Base-by-base conservation (phyloP, 208 protist species). In the Leishmania braziliensis region DNA sequence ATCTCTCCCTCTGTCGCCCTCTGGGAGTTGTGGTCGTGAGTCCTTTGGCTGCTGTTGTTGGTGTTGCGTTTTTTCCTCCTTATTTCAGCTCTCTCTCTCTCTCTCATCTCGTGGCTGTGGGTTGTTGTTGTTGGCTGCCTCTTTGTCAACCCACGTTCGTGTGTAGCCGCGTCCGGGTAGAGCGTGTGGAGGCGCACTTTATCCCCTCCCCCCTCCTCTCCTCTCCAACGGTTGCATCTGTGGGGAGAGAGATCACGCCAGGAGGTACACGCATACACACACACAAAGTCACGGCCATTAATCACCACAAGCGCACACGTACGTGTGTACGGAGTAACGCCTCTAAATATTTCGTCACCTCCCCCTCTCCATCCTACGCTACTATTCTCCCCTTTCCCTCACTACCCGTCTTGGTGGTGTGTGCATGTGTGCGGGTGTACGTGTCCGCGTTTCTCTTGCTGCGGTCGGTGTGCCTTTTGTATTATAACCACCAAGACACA, bases 41-140 rank as follows among this genome's bases (percentile, higher is more conserved):
- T 29, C 43, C 39, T 23, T 20, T 43, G 6, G 48, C 18, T 73
- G 14, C 75, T 39, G 8, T 5, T 80, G 36, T 66, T 53, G 10
- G 23, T 51, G 23, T 73, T n/a, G 9, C 62, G 20, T 16, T 77
- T 56, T 54, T 75, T 12, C 46, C 14, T 36, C 60, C n/a, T n/a
- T 33, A 54, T 18, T 66, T 71, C 33, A 53, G 20, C 20, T 16
- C 20, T 0, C 39, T 51, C 58, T 80, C 14, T 12, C 39, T 56
- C 77, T 75, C 23, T 43, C 75, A 73, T 68, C 43, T 77, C 48
- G 53, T 71, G 74, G 12, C 53, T 75, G 26, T 83, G 6, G 53
- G 26, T 71, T 80, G 50, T 75, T 74, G 60, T 79, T 79, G 56
- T 69, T 71, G 43, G 43, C 43, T 46, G 4, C 43, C 43, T 46